Conservation (phyloP, 352 stramenopile genomes). For the Aphanomyces invadans region DNA sequence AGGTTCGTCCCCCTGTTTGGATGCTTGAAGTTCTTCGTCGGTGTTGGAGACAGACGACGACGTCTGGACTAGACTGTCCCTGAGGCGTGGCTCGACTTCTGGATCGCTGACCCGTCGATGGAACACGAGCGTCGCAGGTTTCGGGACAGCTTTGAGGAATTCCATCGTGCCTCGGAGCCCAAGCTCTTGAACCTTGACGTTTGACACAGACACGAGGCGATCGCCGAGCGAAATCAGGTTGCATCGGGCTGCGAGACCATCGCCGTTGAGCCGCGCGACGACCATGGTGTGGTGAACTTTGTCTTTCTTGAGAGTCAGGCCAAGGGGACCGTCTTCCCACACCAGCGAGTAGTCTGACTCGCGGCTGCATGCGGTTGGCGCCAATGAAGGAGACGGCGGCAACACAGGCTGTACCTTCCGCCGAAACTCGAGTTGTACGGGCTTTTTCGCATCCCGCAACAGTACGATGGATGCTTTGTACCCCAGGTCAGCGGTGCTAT, state of each 20-base stretch:
- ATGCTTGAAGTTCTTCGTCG: not conserved
- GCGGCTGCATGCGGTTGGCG: not conserved
- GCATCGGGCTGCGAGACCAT: slow-evolving; percentile 18
- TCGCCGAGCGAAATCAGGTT: slow-evolving; percentile 22
- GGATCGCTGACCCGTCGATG: not conserved
- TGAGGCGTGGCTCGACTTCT: not conserved
- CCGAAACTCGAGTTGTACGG: slow-evolving; percentile 13
- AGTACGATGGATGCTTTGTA: slow-evolving; percentile 23
- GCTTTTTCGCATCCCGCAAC: slow-evolving; percentile 16
- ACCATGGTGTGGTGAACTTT: slow-evolving; percentile 2
- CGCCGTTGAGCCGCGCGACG: slow-evolving; percentile 9
- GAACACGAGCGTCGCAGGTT: slow-evolving; percentile 22
- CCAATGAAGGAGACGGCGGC: no score
- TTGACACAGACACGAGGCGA: slow-evolving; percentile 15
- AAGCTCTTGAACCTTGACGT: slow-evolving; percentile 21
- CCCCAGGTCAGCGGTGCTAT: slow-evolving; percentile 7
- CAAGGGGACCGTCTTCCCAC: slow-evolving; percentile 19
- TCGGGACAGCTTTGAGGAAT: slow-evolving; percentile 23
- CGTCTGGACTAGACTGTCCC: not conserved
- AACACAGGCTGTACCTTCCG: not conserved
- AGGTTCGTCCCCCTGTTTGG: no score
- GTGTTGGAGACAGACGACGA: not conserved
- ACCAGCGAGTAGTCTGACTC: slow-evolving; percentile 21
- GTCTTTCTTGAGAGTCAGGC: slow-evolving; percentile 25
- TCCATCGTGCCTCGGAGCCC: slow-evolving; percentile 20